phyloP scores from a whole-genome alignment of 2,329 filamentous ascomycete species.

The Stachybotrys echinatus region DNA sequence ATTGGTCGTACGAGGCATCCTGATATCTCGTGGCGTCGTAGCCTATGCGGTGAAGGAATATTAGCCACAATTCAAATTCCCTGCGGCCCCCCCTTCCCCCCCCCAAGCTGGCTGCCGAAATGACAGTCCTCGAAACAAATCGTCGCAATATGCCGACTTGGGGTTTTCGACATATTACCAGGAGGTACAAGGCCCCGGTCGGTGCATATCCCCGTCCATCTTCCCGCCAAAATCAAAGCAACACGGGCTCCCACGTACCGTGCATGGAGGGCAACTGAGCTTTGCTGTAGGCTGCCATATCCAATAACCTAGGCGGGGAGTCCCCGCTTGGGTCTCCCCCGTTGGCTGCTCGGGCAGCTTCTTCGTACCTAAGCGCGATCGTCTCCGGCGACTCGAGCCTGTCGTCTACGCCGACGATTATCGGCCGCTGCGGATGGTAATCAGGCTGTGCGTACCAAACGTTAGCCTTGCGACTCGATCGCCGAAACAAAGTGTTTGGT shows the following conservation, averaged over 20 bases:
- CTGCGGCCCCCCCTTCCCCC: too few species aligned
- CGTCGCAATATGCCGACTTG: too few species aligned
- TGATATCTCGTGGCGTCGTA: constrained; percentile 58
- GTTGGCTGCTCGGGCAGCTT: constrained; percentile 46
- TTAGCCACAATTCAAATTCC: too few species aligned
- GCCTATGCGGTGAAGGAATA: constrained; percentile 38
- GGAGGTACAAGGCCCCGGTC: too few species aligned
- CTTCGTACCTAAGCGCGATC: constrained; percentile 51
- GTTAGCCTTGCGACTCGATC: not conserved
- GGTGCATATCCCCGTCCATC: not conserved
- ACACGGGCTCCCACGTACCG: constrained; percentile 53
- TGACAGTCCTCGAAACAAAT: too few species aligned
- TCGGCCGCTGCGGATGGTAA: constrained; percentile 48
- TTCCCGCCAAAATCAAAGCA: not conserved
- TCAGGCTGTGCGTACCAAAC: constrained; percentile 36
- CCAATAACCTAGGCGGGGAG: constrained; percentile 40
- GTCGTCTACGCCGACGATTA: constrained; percentile 50
- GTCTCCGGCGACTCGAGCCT: constrained; percentile 53
- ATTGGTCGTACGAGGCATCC: constrained; percentile 49
- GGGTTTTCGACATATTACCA: too few species aligned
- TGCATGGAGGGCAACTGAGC: constrained; percentile 70
- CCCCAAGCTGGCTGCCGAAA: too few species aligned
- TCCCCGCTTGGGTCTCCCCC: constrained; percentile 50
- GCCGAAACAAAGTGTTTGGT: not conserved
- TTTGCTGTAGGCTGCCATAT: constrained; percentile 64